phyloP scores from a whole-genome alignment of 345 rosid species.

The Citrus mangshanensis region DNA sequence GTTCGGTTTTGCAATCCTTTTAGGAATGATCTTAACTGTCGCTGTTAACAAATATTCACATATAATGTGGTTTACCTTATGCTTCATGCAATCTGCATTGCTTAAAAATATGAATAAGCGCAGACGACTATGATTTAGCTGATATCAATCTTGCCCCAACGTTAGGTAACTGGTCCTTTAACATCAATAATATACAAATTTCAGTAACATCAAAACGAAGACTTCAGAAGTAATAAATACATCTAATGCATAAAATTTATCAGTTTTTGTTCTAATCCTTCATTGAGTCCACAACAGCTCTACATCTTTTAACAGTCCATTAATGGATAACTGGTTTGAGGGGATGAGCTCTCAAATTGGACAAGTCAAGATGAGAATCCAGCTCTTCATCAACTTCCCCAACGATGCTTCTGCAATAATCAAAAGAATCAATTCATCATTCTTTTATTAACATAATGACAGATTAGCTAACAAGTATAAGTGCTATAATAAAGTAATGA shows the following conservation, averaged over 20 bases:
- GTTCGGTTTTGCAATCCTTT: no score
- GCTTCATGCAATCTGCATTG: not conserved
- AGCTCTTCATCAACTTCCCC: constrained; percentile 94
- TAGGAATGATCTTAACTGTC: no score
- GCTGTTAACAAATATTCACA: no score
- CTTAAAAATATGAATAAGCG: not conserved
- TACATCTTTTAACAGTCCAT: constrained; percentile 3
- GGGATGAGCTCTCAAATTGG: constrained; percentile 91
- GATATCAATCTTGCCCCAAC: not conserved
- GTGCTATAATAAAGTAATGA: not conserved
- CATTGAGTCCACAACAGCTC: not conserved
- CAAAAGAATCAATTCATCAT: not conserved
- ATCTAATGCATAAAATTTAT: not conserved
- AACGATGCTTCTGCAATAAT: constrained; percentile 69
- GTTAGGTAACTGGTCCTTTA: not conserved
- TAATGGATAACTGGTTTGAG: constrained; percentile 89
- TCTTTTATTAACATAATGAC: no score
- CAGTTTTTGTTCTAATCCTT: not conserved
- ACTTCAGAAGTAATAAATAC: not conserved
- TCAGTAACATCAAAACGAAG: not conserved
- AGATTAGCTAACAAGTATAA: not conserved
- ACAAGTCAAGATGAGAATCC: constrained; percentile 69
- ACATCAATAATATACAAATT: not conserved
- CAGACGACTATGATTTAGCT: not conserved
- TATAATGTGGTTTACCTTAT: no score